phyloP scores from a whole-genome alignment of 2,329 filamentous ascomycete genomes.

The Coleophoma cylindrospora region DNA sequence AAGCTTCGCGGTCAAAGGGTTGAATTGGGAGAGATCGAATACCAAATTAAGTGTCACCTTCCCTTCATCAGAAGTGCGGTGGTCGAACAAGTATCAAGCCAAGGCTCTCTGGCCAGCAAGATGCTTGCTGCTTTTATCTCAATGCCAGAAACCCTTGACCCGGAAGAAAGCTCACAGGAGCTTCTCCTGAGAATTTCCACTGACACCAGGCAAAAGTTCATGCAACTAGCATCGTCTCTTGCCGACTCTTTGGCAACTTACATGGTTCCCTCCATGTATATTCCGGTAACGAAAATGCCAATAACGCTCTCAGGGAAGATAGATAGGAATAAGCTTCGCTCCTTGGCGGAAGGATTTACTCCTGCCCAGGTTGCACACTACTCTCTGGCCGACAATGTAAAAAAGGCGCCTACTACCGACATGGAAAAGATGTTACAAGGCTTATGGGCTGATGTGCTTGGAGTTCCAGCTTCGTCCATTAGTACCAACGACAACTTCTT shows the following conservation, averaged over 20 bases:
- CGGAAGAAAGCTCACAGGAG: no score
- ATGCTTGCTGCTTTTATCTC: no score
- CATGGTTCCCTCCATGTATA: neutral
- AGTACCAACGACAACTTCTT: slow-evolving; percentile 26
- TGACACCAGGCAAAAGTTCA: no score
- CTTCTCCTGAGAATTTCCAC: no score
- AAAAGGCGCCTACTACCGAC: no score
- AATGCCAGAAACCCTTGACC: no score
- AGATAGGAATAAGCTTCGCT: neutral
- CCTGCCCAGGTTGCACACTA: no score
- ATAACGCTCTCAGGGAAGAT: neutral
- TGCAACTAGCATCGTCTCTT: no score
- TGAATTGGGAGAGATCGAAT: slow-evolving; percentile 39
- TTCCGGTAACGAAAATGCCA: neutral
- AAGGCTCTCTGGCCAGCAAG: no score
- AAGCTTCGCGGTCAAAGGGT: slow-evolving; percentile 44
- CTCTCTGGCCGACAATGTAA: no score
- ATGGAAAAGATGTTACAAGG: slow-evolving; percentile 19
- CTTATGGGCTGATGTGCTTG: neutral
- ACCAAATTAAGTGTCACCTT: neutral
- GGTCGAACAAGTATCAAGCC: neutral
- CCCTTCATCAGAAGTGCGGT: neutral
- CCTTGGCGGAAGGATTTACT: neutral
- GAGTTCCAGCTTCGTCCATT: neutral
- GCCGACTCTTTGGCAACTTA: neutral